Evolutionary conservation across 306 rosid genomes (phyloP), one percentile per base, ranked within the genome.

Genomic region (Cajanus cajan): DNA sequence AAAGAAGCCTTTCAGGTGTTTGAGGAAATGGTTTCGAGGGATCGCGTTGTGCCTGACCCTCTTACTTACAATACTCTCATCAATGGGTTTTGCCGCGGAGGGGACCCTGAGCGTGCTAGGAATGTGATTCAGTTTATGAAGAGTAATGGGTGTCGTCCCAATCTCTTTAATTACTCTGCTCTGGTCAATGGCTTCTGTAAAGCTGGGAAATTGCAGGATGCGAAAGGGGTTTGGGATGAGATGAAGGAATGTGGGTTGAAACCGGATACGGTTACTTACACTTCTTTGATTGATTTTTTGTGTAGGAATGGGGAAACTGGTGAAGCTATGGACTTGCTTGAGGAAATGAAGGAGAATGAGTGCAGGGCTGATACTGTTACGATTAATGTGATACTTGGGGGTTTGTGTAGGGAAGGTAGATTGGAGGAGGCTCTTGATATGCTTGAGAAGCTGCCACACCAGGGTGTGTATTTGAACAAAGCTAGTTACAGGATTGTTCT

Each of bases 401-500:
- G 97, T 19, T 75, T 94, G 15, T 88, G 95, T 50, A 77, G 95
- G 81, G 93, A 86, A 71, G 89, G 80, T 28, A 88, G 93, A 73
- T 69, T 77, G 59, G 90, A 80, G 40, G 93, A 90, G 87, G 97
- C 97, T 45, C 83, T 90, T 45, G 85, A 83, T 71, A 90, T 92
- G 96, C 76, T 94, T 1, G 84, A 88, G 83, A 88, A 66, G 50
- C 93, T 92, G 52, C 97, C 96, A 13, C 85, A 69, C 0, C 92
- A 90, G 76, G 98, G 97, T 83, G 80, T 88, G n/a, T 88, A 92
- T 86, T 84, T 92, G 76, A 86, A 89, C 85, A 90, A 89, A 87
- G 87, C 86, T 31, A 92, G 98, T 71, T 90, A 94, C 82, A 88
- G 97, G 78, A 92, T 94, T 72, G 96, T 94, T 74, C 81, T 92